Evolutionary conservation across 2,329 filamentous ascomycete species (phyloP).

Genomic region (Xylaria sp.): DNA sequence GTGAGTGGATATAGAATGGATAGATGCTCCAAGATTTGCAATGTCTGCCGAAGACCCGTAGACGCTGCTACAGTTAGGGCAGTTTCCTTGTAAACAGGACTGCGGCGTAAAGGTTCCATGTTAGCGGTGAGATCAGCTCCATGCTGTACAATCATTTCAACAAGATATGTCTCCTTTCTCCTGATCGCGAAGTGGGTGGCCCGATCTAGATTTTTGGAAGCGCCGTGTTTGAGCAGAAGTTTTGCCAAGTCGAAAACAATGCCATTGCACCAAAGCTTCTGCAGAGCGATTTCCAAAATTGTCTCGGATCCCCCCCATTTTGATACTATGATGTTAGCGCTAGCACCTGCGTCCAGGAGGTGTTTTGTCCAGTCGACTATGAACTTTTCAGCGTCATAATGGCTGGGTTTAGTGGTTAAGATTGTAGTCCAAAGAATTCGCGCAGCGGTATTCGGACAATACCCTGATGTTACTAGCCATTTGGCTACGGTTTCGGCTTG

Average conservation of each 20-base stretch:
- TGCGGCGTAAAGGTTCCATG: not conserved
- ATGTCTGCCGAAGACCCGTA: not conserved
- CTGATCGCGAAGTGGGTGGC: constrained; percentile 2
- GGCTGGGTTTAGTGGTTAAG: fast-evolving
- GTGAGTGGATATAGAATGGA: not conserved
- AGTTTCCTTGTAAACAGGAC: constrained; percentile 1
- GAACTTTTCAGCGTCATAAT: not conserved
- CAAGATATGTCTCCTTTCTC: not conserved
- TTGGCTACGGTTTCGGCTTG: not conserved
- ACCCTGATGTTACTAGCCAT: constrained; percentile 13
- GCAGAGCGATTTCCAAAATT: constrained; percentile 4
- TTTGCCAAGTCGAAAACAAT: not conserved
- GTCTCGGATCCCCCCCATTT: not conserved
- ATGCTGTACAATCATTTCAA: constrained; percentile 9
- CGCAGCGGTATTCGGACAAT: constrained; percentile 1
- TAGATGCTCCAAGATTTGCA: not conserved
- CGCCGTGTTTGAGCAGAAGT: constrained; percentile 4
- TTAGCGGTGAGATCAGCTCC: not conserved
- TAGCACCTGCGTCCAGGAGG: constrained; percentile 9
- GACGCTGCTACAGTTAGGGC: constrained; percentile 3
- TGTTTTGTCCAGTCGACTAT: not conserved
- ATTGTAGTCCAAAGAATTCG: not conserved
- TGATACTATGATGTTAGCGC: constrained; percentile 1
- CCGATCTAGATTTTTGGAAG: not conserved
- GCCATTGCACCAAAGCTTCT: not conserved